These are phyloP conservation scores for Daphne laureola DNA, from an alignment of 441 rosid genomes.

Conservation along the genomic window DNA sequence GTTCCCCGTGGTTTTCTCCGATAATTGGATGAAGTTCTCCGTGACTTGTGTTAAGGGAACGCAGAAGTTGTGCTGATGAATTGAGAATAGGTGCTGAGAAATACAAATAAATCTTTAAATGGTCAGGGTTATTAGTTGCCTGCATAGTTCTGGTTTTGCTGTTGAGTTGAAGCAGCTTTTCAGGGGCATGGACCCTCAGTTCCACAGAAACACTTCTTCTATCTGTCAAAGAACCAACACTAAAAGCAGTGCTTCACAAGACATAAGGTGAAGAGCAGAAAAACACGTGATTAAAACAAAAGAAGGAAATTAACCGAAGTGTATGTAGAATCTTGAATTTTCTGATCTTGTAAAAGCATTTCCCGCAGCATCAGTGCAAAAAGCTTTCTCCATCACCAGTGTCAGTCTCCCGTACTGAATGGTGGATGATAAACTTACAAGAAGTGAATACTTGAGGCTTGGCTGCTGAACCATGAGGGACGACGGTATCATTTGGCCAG, in stretches of 20 bases:
- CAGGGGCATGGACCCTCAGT: slow-evolving; percentile 67
- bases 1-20: slow-evolving; percentile 50
- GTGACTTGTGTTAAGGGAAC: slow-evolving; percentile 38
- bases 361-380: slow-evolving; percentile 76
- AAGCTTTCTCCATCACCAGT: slow-evolving; percentile 60
- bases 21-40: slow-evolving; percentile 56
- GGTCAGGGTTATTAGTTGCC: slow-evolving; percentile 60
- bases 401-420: slow-evolving; percentile 55
- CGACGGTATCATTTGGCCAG: slow-evolving; percentile 81
- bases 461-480: slow-evolving; percentile 45
- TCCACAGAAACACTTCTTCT: slow-evolving; percentile 62
- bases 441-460: slow-evolving; percentile 56
- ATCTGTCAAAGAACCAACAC: slow-evolving; percentile 37
- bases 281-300: too few species aligned
- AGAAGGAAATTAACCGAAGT: slow-evolving; percentile 49
- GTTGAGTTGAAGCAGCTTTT: slow-evolving; percentile 56
- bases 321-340: slow-evolving; percentile 68
- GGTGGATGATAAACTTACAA: slow-evolving; percentile 49
- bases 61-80: slow-evolving; percentile 54
- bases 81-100: slow-evolving; percentile 76
- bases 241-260: not conserved
- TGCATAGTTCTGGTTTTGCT: slow-evolving; percentile 62
- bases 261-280: too few species aligned
- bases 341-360: slow-evolving; percentile 53
- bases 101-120: slow-evolving; percentile 65